Evolutionary conservation across 75 land plant species (phyloP), one percentile per base, ranked within the genome.

Genomic region (Azolla pinnata): DNA sequence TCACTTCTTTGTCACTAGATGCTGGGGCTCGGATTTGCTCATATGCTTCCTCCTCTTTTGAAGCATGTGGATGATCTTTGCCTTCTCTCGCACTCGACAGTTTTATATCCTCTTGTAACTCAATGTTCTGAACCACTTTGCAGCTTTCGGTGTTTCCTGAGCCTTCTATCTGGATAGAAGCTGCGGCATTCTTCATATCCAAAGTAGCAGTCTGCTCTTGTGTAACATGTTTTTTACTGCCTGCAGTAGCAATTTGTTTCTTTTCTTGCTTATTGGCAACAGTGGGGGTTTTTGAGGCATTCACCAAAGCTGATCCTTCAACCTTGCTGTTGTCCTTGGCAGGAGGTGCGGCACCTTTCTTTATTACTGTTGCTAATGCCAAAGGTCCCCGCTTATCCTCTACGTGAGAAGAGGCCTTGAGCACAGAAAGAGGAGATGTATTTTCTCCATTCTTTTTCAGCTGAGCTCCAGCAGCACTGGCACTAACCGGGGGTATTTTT

Each of bases 11-110:
- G 24, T 52, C 54, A 26, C 2, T 26, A n/a, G 82, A 72, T 57
- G 64, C 61, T 31, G 67, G 75, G 14, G 75, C 75, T 57, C 47
- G 46, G 21, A 75, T 66, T 20, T 75, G 55, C 28, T 44, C 66
- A 67, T 55, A 68, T 12, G 42, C 62, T 31, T 66, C 27, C 23
- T 46, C 49, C n/a, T 46, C 49, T 14, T 46, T n/a, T n/a, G n/a
- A n/a, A n/a, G n/a, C n/a, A n/a, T n/a, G n/a, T n/a, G n/a, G n/a
- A n/a, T n/a, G n/a, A n/a, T n/a, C n/a, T n/a, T n/a, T n/a, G n/a
- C n/a, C n/a, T n/a, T n/a, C n/a, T n/a, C n/a, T n/a, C n/a, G n/a
- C n/a, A n/a, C n/a, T n/a, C n/a, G n/a, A n/a, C n/a, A n/a, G n/a
- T n/a, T n/a, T n/a, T n/a, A n/a, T n/a, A n/a, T n/a, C n/a, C n/a